Percentiles rank a stretch among this genome's conserved stretches.
Evolutionary conservation across 2,329 filamentous ascomycete genomes (phyloP).

Genomic region (Pleurostoma richardsiae): DNA sequence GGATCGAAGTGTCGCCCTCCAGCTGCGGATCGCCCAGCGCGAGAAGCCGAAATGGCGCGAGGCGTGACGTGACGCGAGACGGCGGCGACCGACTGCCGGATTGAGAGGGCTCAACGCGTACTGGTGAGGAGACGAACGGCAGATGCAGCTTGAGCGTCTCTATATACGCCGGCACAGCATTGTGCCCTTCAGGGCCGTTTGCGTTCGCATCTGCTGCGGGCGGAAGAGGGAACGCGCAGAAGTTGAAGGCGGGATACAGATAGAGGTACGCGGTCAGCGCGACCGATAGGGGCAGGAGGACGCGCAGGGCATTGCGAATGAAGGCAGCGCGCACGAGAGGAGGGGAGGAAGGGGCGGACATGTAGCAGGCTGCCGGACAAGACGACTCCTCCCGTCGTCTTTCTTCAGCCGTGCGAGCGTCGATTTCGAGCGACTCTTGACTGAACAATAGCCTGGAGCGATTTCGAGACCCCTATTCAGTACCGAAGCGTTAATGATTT

Average conservation of each 20-base stretch:
- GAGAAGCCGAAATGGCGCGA: slow-evolving; percentile 79
- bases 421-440: no score
- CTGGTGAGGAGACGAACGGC: slow-evolving; percentile 20
- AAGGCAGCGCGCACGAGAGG: slow-evolving; percentile 29
- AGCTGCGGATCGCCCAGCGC: slow-evolving; percentile 89
- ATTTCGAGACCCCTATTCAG: no score
- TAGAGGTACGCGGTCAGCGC: slow-evolving; percentile 75
- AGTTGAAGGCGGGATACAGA: slow-evolving; percentile 75
- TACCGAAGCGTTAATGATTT: no score
- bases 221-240: slow-evolving; percentile 71
- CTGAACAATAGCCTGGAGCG: no score
- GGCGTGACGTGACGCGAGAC: slow-evolving; percentile 5
- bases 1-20: slow-evolving; percentile 84
- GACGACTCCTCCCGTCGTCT: no score
- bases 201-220: slow-evolving; percentile 14
- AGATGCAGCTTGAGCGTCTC: slow-evolving; percentile 37
- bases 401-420: no score
- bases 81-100: not conserved
- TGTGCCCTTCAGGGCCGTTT: not conserved
- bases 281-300: slow-evolving; percentile 62
- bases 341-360: slow-evolving; percentile 5
- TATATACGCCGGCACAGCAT: slow-evolving; percentile 22
- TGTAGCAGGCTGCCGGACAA: no score
- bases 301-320: slow-evolving; percentile 51
- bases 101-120: slow-evolving; percentile 16